Evolutionary conservation across 139 green algal genomes (phyloP), one percentile per base, ranked within the genome.

Genomic region (Chlorella sp.): DNA sequence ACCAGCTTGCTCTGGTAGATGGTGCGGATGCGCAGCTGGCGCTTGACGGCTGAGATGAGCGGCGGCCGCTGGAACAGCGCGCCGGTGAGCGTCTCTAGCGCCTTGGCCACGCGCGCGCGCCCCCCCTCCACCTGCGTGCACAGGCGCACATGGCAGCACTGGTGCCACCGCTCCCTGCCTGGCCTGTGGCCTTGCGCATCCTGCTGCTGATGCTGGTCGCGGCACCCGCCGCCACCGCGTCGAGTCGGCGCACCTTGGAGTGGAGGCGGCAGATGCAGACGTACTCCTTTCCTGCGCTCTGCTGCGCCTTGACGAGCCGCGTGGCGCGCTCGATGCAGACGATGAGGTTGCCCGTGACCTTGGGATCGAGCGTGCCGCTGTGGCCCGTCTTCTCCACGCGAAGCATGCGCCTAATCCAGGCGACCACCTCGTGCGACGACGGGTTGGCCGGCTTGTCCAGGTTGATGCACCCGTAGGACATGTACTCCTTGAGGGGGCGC

Each of bases 381-480:
- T 99, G 95, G 2, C 95, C 95, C 1, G 95, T 99, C 85, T 99
- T 99, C 69, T 99, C 94, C 20, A 97, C 91, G n/a, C 95, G 85
- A 42, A 99, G 85, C 36, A 99, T 98, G 66, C 95, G 92, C 59
- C 87, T 84, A 55, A 97, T 92, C 95, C 95, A 99, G 5, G 95
- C 95, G 26, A 99, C 95, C 26, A 91, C 90, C 84, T 99, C 95
- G 77, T 99, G 95, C 1, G 90, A 97, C 23, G 88, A 96, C 14
- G 95, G 95, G 81, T 99, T 99, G 20, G 89, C 88, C 0, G 95
- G 95, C 78, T 99, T 99, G 87, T 99, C 95, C 23, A 99, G 82
- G 83, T 99, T 99, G 72, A 98, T 92, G 36, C 96, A 93, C 5
- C 95, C 95, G 72, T 98, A 98, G 5, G 84, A 88, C 31, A 99